Conservation (phyloP, 108 stramenopile species). For the Fistulifera solaris region DNA sequence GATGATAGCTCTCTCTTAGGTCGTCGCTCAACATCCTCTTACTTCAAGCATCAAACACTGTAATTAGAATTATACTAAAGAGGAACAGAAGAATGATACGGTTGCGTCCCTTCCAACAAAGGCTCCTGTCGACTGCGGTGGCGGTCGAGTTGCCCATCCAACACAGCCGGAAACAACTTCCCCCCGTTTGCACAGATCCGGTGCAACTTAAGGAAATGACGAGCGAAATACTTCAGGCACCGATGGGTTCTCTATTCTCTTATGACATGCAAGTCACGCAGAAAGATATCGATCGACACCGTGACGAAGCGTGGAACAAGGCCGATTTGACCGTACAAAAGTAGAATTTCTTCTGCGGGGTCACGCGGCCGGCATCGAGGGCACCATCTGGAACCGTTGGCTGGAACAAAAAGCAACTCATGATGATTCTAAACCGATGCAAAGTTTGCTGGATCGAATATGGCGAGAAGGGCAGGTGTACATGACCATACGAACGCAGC, state of each 20-base stretch:
- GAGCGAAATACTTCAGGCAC: constrained; percentile 42
- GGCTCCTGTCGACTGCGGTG: neutral
- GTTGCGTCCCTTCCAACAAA: no score
- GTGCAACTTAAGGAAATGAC: constrained; percentile 41
- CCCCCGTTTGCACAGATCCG: constrained; percentile 43
- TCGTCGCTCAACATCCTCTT: no score
- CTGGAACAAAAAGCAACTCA: neutral
- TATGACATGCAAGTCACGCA: constrained; percentile 13
- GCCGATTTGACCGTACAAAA: constrained; percentile 7
- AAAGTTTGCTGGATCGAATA: constrained; percentile 4
- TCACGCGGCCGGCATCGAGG: neutral
- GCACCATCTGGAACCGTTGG: constrained; percentile 5
- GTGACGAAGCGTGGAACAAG: constrained; percentile 5
- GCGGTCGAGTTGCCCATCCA: constrained; percentile 37
- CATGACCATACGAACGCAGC: constrained; percentile 3
- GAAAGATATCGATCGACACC: neutral
- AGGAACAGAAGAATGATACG: no score
- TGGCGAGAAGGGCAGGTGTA: constrained; percentile 6
- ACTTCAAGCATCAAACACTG: no score
- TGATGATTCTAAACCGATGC: neutral
- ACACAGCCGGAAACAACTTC: constrained; percentile 59
- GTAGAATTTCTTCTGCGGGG: constrained; percentile 7
- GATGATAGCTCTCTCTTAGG: no score
- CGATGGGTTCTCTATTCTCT: constrained; percentile 52
- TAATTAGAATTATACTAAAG: no score